A percentile compares a stretch with the other conserved stretches of the same genome.
Conservation (phyloP, 768 basidiomycete genomes). For the Galerina marginata region DNA sequence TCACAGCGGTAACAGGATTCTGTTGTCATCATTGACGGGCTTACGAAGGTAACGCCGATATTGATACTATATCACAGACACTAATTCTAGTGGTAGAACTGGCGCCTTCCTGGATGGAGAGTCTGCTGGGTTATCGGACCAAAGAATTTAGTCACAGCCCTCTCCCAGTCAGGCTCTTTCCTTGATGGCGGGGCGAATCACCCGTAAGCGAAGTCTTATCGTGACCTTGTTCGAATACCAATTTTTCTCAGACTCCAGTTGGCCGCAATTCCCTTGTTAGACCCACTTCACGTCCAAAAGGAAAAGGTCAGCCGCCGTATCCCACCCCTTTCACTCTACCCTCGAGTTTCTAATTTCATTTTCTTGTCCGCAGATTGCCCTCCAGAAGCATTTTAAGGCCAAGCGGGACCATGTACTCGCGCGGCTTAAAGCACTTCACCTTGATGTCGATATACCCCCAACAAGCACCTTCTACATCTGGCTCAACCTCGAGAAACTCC, state of each 20-base stretch:
- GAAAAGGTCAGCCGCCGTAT: conserved; percentile 60
- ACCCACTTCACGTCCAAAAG: conserved; percentile 64
- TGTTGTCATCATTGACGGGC: conserved; percentile 86
- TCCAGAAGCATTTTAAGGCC: conserved; percentile 88
- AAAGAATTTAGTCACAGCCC: conserved; percentile 84
- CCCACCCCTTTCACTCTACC: background rate
- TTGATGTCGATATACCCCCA: conserved; percentile 80
- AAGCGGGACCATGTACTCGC: conserved; percentile 91
- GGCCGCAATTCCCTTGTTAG: conserved; percentile 84
- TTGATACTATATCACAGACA: background rate
- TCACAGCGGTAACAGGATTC: conserved; percentile 57
- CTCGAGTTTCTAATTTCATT: background rate
- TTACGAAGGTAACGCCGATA: conserved; percentile 72
- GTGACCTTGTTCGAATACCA: background rate
- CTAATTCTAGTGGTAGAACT: conserved; percentile 62
- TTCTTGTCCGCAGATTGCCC: conserved; percentile 55
- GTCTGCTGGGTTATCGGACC: conserved; percentile 94
- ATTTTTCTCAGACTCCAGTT: conserved; percentile 68
- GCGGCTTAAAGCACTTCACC: conserved; percentile 77
- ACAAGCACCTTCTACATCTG: conserved; percentile 93
- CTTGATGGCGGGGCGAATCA: conserved; percentile 95
- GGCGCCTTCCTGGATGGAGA: conserved; percentile 95
- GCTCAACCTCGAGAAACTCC: conserved; percentile 83
- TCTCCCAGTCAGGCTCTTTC: conserved; percentile 94
- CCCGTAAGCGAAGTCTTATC: conserved; percentile 56